Conservation (phyloP, 129 eudicot genomes). For the Centella asiatica region DNA sequence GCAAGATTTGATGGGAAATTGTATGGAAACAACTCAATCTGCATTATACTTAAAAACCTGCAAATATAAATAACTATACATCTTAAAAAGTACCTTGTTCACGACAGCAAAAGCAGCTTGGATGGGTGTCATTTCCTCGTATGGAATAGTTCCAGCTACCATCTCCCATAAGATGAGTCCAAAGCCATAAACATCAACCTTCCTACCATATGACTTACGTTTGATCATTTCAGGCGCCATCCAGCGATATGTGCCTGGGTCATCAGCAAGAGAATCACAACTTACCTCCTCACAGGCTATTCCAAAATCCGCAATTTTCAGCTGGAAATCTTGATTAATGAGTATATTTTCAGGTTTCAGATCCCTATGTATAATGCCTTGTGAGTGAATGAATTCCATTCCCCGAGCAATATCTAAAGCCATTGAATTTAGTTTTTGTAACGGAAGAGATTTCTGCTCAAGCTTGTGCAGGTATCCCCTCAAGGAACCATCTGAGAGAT, state of each 20-base stretch:
- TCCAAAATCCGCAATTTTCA: slow-evolving; percentile 94
- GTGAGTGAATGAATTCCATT: slow-evolving; percentile 88
- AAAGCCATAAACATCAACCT: slow-evolving; percentile 86
- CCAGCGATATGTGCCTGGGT: slow-evolving; percentile 96
- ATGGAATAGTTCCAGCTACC: slow-evolving; percentile 84
- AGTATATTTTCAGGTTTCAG: slow-evolving; percentile 89
- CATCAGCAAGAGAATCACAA: slow-evolving; percentile 72
- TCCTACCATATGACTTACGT: slow-evolving; percentile 60
- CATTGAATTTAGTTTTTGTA: slow-evolving; percentile 40
- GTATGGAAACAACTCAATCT: not conserved
- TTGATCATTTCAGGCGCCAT: slow-evolving; percentile 99
- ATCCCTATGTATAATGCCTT: slow-evolving; percentile 83
- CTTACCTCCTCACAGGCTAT: slow-evolving; percentile 78
- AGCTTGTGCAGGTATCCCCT: slow-evolving; percentile 82
- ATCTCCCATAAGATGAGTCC: slow-evolving; percentile 93
- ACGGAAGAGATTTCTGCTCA: slow-evolving; percentile 53
- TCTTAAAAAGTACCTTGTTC: slow-evolving; percentile 44
- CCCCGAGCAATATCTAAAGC: slow-evolving; percentile 86
- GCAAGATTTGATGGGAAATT: not conserved
- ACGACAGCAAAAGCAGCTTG: slow-evolving; percentile 93
- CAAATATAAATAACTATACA: not conserved
- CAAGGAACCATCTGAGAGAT: slow-evolving; percentile 80
- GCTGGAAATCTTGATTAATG: slow-evolving; percentile 47
- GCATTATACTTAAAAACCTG: not conserved
- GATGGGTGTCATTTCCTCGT: slow-evolving; percentile 76